Conservation (phyloP, 495 filamentous ascomycete genomes). For the Penicillium riverlandense region DNA sequence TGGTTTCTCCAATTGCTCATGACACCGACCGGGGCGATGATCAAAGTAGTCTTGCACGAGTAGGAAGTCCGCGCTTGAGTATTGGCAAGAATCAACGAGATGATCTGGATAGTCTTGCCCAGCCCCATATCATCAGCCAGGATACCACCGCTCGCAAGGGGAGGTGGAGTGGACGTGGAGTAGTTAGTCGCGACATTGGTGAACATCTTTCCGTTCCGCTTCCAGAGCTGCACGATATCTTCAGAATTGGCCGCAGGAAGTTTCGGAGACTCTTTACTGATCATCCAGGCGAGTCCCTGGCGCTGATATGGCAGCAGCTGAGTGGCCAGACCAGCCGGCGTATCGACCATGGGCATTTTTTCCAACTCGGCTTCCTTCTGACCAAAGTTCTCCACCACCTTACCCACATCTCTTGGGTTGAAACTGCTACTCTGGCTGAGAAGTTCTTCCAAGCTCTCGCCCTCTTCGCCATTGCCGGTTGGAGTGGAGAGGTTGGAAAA, state of each 20-base stretch:
- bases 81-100: slow-evolving; percentile 69
- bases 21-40: slow-evolving; percentile 76
- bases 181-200: slow-evolving; percentile 75
- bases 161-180: slow-evolving; percentile 46
- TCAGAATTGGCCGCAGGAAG: slow-evolving; percentile 54
- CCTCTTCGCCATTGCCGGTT: slow-evolving; percentile 14
- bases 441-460: slow-evolving; percentile 51
- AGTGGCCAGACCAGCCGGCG: slow-evolving; percentile 56
- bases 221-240: slow-evolving; percentile 78
- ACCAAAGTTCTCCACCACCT: slow-evolving; percentile 63
- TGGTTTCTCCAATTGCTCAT: slow-evolving; percentile 93
- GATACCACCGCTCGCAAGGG: slow-evolving; percentile 72
- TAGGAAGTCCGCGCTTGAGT: slow-evolving; percentile 25
- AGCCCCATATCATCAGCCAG: slow-evolving; percentile 93
- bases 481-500: slow-evolving; percentile 27
- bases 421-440: slow-evolving; percentile 62
- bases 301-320: slow-evolving; percentile 76
- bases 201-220: slow-evolving; percentile 45
- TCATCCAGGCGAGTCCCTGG: slow-evolving; percentile 78
- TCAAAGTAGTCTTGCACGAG: slow-evolving; percentile 57
- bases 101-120: slow-evolving; percentile 86
- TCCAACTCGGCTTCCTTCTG: slow-evolving; percentile 60
- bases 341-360: slow-evolving; percentile 65
- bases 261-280: slow-evolving; percentile 62
- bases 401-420: slow-evolving; percentile 59